These are phyloP conservation scores for Retiboletus flavoniger DNA, from an alignment of 1,284 basidiomycete species.

Conservation along the genomic window DNA sequence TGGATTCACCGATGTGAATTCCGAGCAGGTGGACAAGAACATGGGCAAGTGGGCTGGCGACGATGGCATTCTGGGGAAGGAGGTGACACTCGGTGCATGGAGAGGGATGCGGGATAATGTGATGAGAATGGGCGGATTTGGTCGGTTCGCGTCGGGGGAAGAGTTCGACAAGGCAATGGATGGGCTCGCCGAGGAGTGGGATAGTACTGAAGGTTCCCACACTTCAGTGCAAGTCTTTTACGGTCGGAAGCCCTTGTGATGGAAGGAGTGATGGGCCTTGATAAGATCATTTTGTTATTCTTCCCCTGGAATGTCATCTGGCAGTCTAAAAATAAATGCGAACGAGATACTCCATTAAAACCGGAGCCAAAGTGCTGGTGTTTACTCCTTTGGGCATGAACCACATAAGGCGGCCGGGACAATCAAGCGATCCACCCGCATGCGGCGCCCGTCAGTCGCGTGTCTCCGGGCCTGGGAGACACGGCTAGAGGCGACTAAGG, in stretches of 20 bases:
- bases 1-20: conserved; percentile 22
- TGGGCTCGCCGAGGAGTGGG: conserved; percentile 23
- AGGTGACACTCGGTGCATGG: conserved; percentile 15
- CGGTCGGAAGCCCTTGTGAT: conserved; percentile 21
- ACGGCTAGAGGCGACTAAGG: no score
- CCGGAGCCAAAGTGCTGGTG: no score
- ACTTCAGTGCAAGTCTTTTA: conserved; percentile 7
- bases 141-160: conserved; percentile 11
- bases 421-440: no score
- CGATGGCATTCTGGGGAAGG: conserved; percentile 13
- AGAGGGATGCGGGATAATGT: conserved; percentile 16
- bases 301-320: no score
- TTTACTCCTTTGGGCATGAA: no score
- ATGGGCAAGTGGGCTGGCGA: conserved; percentile 23
- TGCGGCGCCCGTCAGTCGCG: no score
- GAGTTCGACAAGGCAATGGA: conserved; percentile 20
- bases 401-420: no score
- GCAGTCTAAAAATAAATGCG: no score
- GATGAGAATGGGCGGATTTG: conserved; percentile 9
- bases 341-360: no score
- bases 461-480: no score
- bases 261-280: no score
- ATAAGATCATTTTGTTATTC: no score
- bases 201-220: conserved; percentile 17
- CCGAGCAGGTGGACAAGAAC: conserved; percentile 14